Base-by-base conservation (phyloP, 257 asterid genomes). In the Paulownia fortunei region DNA sequence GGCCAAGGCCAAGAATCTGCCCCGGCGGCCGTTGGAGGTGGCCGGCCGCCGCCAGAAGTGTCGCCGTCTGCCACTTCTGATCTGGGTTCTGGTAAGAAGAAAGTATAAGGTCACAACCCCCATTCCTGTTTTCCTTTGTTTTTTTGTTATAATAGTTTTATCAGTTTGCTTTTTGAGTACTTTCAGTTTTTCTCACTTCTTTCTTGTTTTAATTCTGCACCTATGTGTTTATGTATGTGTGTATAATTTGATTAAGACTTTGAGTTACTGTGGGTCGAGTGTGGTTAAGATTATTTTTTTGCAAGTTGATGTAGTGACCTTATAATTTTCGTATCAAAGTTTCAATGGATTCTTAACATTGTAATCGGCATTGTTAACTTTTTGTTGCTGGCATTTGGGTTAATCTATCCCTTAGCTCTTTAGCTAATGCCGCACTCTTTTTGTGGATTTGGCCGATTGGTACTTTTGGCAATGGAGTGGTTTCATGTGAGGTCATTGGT, bases 51-150 rank as follows among this genome's bases (percentile, higher is more conserved):
- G 59, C 80, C 90, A 13, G 97, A 88, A 70, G 86, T 88, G 49
- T 90, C 94, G 39, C 93, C 90, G 26, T 87, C 96, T 23, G 89
- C 92, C 72, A 87, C 92, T 79, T 92, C 97, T 83, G 96, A 94
- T 88, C 91, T 89, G 85, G 94, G 86, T 23, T 88, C 96, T 79
- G 98, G 97, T 94, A 61, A 85, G 85, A 42, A 69, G 72, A 68
- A 18, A 24, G n/a, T 19, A 9, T 37, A 9, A 52, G 54, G 3
- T 5, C 21, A 36, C 69, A 7, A 66, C 49, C 73, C 39, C 42
- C 55, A 8, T 73, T 65, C 62, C 15, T 70, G 32, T 46, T 61
- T 30, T 54, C 62, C 21, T 66, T 80, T 59, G 8, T 19, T 23
- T 59, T 24, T 23, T 65, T 21, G 7, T 80, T 67, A 26, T 18